phyloP scores from a whole-genome alignment of 768 basidiomycete genomes.

The Phlebiopsis gigantea region DNA sequence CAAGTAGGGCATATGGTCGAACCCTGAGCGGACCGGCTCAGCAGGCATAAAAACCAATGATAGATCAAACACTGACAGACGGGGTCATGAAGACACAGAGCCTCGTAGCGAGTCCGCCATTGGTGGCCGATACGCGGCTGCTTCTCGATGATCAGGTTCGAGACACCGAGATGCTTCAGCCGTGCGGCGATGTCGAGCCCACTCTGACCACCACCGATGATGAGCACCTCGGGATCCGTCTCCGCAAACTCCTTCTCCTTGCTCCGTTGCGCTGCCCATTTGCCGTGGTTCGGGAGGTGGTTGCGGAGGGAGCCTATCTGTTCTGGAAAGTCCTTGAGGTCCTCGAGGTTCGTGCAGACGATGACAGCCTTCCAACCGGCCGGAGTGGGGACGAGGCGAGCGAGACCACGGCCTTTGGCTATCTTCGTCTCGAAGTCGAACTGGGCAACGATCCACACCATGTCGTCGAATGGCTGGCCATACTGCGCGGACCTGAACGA shows the following conservation, averaged over 20 bases:
- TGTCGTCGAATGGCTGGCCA: slow-evolving; percentile 21
- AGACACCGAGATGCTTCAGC: slow-evolving; percentile 45
- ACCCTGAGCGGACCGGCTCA: slow-evolving; percentile 26
- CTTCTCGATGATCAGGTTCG: slow-evolving; percentile 59
- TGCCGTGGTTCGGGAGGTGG: slow-evolving; percentile 31
- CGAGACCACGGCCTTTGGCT: slow-evolving; percentile 35
- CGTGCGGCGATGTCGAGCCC: slow-evolving; percentile 54
- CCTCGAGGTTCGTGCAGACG: slow-evolving; percentile 47
- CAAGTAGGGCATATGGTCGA: slow-evolving; percentile 47
- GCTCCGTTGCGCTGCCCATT: slow-evolving; percentile 35
- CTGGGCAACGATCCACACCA: slow-evolving; percentile 21
- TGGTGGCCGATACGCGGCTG: slow-evolving; percentile 54
- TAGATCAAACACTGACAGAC: slow-evolving; percentile 42
- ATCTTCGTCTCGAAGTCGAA: slow-evolving; percentile 40
- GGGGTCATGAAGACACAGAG: slow-evolving; percentile 61
- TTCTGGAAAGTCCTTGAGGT: slow-evolving; percentile 41
- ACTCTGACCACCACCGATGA: slow-evolving; percentile 47
- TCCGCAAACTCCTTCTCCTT: slow-evolving; percentile 34
- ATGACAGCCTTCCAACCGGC: slow-evolving; percentile 43
- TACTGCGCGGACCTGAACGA: slow-evolving; percentile 14
- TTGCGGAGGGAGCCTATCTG: slow-evolving; percentile 28
- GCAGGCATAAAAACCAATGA: slow-evolving; percentile 4
- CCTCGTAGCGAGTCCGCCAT: slow-evolving; percentile 64
- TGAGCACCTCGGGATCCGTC: slow-evolving; percentile 44
- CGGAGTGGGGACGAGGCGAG: slow-evolving; percentile 40